Percentiles rank a stretch among this genome's conserved stretches.
Conservation (phyloP, 1,284 basidiomycete species). For the Amylostereum chailletii region DNA sequence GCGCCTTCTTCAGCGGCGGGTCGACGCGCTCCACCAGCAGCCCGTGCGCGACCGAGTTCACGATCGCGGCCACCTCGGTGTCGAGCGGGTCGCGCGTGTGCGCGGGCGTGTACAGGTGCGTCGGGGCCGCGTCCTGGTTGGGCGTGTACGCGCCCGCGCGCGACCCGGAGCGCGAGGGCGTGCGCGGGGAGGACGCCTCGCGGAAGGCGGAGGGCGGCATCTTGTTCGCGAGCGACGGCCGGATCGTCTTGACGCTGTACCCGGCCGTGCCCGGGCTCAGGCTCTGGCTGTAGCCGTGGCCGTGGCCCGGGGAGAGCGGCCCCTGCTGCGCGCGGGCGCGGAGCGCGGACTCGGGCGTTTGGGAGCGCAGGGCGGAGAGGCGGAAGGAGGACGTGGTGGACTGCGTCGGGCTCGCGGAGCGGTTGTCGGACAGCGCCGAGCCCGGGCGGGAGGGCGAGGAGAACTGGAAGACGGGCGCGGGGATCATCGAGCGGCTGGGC, state of each 20-base stretch:
- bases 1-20: conserved; percentile 55
- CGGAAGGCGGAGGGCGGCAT: conserved; percentile 71
- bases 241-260: conserved; percentile 31
- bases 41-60: conserved; percentile 69
- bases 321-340: conserved; percentile 49
- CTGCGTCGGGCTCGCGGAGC: conserved; percentile 41
- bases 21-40: conserved; percentile 75
- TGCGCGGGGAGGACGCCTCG: conserved; percentile 39
- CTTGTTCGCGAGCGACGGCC: conserved; percentile 22
- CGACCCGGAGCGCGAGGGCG: conserved; percentile 59
- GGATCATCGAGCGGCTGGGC: conserved; percentile 75
- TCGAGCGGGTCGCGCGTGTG: conserved; percentile 78
- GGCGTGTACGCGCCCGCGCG: conserved; percentile 56
- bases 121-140: conserved; percentile 37
- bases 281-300: conserved; percentile 14
- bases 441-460: conserved; percentile 62
- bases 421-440: conserved; percentile 62
- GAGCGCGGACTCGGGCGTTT: conserved; percentile 59
- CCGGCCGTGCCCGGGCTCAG: conserved; percentile 13
- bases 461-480: conserved; percentile 63
- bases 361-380: conserved; percentile 39
- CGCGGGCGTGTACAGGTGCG: conserved; percentile 58
- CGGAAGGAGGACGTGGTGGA: conserved; percentile 28
- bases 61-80: conserved; percentile 64
- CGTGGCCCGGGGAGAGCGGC: conserved; percentile 36